phyloP scores from a whole-genome alignment of 306 rosid species.

The Cercis canadensis region DNA sequence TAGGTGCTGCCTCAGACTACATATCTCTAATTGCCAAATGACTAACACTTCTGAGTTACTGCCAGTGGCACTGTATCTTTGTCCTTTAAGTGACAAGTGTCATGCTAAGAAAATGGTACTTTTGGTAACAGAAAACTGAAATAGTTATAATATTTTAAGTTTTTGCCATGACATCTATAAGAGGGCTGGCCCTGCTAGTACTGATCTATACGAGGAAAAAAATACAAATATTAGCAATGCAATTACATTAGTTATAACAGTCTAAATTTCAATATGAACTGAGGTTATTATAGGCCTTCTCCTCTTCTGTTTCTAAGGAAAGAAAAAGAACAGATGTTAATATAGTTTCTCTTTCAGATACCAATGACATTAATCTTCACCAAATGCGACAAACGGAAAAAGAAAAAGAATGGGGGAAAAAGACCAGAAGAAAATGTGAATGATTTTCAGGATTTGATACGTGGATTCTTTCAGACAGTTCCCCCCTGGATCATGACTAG shows the following conservation, averaged over 20 bases:
- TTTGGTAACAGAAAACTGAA: neutral
- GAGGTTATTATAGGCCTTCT: neutral
- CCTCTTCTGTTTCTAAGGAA: neutral
- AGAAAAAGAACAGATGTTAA: neutral
- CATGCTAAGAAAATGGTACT: neutral
- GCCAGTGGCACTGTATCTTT: neutral
- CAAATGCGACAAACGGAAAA: conserved; percentile 97
- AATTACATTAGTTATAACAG: neutral
- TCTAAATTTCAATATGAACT: neutral
- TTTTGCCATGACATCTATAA: conserved; percentile 18
- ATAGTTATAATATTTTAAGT: neutral
- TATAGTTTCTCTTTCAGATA: conserved; percentile 57
- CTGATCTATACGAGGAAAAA: neutral
- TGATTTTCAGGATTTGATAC: conserved; percentile 84
- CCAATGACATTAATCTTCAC: conserved; percentile 97
- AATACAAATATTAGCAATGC: neutral
- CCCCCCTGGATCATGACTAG: conserved; percentile 99
- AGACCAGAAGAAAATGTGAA: conserved; percentile 85
- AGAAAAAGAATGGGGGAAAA: conserved; percentile 90
- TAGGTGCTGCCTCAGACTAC: conserved; percentile 1
- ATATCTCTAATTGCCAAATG: conserved; percentile 18
- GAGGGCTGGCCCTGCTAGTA: neutral
- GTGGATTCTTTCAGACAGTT: conserved; percentile 68
- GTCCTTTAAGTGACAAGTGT: conserved; percentile 6
- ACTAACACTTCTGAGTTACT: neutral